Conservation (phyloP, 2,329 filamentous ascomycete genomes). For the Ceratocystis destructans region DNA sequence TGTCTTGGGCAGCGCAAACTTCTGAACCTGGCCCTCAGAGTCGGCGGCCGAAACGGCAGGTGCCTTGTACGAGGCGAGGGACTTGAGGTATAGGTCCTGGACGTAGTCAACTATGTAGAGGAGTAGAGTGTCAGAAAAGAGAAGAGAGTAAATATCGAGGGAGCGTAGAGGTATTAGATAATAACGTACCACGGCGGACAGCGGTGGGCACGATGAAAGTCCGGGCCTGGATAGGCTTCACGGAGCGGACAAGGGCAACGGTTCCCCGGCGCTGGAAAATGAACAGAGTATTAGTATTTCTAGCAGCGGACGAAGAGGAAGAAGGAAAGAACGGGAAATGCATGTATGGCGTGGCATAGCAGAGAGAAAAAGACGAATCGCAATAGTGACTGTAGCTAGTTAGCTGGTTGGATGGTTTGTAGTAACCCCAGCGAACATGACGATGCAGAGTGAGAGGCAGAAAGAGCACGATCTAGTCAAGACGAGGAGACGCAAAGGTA, state of each 20-base stretch:
- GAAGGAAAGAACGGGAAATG: background rate
- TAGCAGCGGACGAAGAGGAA: background rate
- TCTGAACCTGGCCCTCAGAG: slow-evolving; percentile 79
- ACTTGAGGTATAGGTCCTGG: slow-evolving; percentile 92
- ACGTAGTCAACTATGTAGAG: slow-evolving; percentile 69
- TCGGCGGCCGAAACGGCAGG: slow-evolving; percentile 72
- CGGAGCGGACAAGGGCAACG: slow-evolving; percentile 23
- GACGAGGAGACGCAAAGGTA: too few species aligned
- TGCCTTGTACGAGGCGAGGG: slow-evolving; percentile 91
- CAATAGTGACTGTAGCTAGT: background rate
- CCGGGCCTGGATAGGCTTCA: slow-evolving; percentile 39
- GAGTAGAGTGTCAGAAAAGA: background rate
- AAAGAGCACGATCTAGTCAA: too few species aligned
- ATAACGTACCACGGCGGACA: slow-evolving; percentile 45
- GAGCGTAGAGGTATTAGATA: background rate
- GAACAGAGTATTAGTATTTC: slow-evolving; percentile 4
- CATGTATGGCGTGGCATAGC: background rate
- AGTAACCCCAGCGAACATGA: background rate
- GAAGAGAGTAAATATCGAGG: slow-evolving; percentile 15
- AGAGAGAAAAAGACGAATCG: slow-evolving; percentile 3
- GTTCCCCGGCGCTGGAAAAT: slow-evolving; percentile 14
- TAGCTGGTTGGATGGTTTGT: background rate
- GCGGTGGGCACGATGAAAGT: slow-evolving; percentile 48
- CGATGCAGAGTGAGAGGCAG: background rate
- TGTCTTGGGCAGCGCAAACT: slow-evolving; percentile 65